Conservation (phyloP, 371 early-diverging fungal species). For the Homolaphlyctis polyrhiza region DNA sequence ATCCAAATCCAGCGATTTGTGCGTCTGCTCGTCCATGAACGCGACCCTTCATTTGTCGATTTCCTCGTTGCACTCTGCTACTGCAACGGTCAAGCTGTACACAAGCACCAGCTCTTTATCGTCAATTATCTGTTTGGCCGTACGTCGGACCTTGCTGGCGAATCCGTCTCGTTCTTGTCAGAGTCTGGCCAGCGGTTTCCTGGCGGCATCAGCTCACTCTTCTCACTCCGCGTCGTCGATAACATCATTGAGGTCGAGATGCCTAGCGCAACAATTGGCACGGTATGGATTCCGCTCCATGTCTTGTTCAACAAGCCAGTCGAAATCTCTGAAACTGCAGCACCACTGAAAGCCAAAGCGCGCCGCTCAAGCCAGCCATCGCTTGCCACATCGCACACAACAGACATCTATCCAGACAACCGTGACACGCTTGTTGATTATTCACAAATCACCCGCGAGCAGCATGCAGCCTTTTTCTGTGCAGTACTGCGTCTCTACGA, state of each 20-base stretch:
- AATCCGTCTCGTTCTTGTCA: neutral
- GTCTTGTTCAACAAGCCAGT: neutral
- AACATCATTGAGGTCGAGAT: neutral
- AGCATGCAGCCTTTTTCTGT: constrained; percentile 4
- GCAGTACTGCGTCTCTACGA: constrained; percentile 17
- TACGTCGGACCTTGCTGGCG: neutral
- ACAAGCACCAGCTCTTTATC: constrained; percentile 20
- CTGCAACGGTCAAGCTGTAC: constrained; percentile 22
- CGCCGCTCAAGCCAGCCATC: no score
- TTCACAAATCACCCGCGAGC: neutral
- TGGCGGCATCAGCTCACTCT: neutral
- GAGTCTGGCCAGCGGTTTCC: neutral
- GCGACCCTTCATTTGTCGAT: constrained; percentile 24
- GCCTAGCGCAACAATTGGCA: neutral
- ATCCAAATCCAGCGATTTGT: constrained; percentile 25
- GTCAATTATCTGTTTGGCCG: constrained; percentile 11
- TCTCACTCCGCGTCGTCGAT: neutral
- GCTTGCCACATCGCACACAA: no score
- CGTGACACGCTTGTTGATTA: neutral
- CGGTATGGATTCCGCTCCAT: neutral
- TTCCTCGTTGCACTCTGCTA: constrained; percentile 33
- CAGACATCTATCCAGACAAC: no score
- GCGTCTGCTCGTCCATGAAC: constrained; percentile 15
- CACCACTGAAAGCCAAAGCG: no score
- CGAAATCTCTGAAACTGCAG: no score